phyloP scores from a whole-genome alignment of 345 rosid genomes.

The Salix dunnii region DNA sequence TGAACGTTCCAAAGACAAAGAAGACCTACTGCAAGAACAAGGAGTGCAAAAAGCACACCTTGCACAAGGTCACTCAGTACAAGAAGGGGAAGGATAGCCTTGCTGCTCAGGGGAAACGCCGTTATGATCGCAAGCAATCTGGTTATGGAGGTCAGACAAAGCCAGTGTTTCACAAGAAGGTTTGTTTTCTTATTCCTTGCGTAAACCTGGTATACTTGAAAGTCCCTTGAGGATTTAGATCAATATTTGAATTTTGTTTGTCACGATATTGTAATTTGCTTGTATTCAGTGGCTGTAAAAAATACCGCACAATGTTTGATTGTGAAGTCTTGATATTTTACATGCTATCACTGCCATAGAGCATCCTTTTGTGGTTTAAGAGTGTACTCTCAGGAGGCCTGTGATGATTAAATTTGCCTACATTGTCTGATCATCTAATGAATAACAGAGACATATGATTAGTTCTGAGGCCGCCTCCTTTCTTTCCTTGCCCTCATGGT shows the following conservation, averaged over 20 bases:
- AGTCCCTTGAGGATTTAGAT: not conserved
- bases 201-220: not conserved
- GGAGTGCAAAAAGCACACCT: slow-evolving; percentile 20
- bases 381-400: not conserved
- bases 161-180: slow-evolving; percentile 34
- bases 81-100: slow-evolving; percentile 22
- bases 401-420: slow-evolving; percentile 6
- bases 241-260: not conserved
- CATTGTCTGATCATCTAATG: slow-evolving; percentile 7
- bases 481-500: not conserved
- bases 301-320: not conserved
- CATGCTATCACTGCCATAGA: not conserved
- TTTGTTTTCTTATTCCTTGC: not conserved
- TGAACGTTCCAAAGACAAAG: slow-evolving; percentile 85
- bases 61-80: slow-evolving; percentile 22
- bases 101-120: slow-evolving; percentile 18
- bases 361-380: not conserved
- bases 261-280: not conserved
- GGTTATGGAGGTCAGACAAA: slow-evolving; percentile 32
- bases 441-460: not conserved
- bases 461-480: not conserved
- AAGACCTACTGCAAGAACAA: slow-evolving; percentile 35
- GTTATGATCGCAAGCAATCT: slow-evolving; percentile 26
- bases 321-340: not conserved
- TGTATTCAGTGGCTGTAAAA: not conserved